Conservation (phyloP, 148 eudicot species). For the Rhododendron vialii region DNA sequence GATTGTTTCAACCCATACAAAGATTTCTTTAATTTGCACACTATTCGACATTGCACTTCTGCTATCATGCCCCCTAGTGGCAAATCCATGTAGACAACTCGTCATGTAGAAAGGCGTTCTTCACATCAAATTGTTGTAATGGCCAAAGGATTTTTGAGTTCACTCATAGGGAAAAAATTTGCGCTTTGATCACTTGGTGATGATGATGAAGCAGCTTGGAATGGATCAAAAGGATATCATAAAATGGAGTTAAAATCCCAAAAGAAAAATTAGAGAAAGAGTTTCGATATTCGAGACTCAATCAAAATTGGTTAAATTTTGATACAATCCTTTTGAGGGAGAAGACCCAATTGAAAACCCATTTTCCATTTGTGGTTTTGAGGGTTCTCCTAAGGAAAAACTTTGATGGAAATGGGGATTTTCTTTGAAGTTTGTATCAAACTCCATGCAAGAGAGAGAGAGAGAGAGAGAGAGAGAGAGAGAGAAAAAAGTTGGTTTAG, state of each 20-base stretch:
- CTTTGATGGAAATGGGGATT: not conserved
- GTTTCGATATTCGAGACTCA: too few relatives aligned
- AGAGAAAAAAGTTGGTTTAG: not conserved
- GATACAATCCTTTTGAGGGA: not conserved
- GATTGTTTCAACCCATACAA: too few relatives aligned
- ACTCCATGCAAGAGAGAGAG: not conserved
- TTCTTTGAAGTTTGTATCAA: not conserved
- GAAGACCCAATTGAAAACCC: not conserved
- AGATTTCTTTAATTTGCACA: too few relatives aligned
- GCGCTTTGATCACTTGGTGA: not conserved
- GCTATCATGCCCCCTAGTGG: too few relatives aligned
- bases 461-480: not conserved
- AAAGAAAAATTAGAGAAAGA: not conserved
- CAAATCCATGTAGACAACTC: too few relatives aligned
- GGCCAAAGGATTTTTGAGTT: not conserved
- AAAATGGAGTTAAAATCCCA: not conserved
- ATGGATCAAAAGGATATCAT: slow-evolving; percentile 2
- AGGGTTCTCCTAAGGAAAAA: not conserved
- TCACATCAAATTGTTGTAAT: too few relatives aligned
- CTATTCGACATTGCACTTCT: too few relatives aligned
- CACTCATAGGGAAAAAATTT: not conserved
- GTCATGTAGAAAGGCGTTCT: too few relatives aligned
- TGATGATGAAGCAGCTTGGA: not conserved
- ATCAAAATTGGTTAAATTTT: not conserved
- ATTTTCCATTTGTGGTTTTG: not conserved